Evolutionary conservation across 2,329 filamentous ascomycete species (phyloP).

Genomic region (Curvularia sp.): DNA sequence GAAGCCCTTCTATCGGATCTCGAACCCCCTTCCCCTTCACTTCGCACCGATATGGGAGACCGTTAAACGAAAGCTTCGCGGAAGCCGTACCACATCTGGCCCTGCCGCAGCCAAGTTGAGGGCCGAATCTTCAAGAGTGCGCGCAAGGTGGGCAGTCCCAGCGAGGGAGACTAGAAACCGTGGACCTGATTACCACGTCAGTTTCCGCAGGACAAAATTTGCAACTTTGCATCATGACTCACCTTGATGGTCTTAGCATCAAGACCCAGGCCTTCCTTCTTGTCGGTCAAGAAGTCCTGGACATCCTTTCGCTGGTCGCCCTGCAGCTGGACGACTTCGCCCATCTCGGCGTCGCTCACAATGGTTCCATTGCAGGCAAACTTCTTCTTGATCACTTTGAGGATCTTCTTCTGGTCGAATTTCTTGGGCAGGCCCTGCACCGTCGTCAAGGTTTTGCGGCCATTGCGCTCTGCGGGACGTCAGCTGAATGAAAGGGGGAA

Average conservation of each 20-base stretch:
- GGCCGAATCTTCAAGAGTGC: background rate
- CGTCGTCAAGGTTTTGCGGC: conserved; percentile 99
- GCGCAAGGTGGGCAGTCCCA: conserved; percentile 1
- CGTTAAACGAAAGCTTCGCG: conserved; percentile 1
- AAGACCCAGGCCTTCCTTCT: conserved; percentile 91
- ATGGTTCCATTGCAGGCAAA: conserved; percentile 99
- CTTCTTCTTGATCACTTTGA: conserved; percentile 99
- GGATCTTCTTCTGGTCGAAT: conserved; percentile 99
- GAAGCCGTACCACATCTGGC: conserved; percentile 8
- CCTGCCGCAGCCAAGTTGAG: conserved; percentile 3
- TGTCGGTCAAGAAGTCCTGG: conserved; percentile 95
- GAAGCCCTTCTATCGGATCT: conserved; percentile 7
- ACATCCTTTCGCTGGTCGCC: conserved; percentile 99
- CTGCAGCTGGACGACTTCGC: conserved; percentile 99
- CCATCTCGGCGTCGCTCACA: conserved; percentile 94
- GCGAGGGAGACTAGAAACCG: conserved; percentile 39
- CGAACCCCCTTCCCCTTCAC: background rate
- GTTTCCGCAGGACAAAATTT: conserved; percentile 4
- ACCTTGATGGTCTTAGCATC: conserved; percentile 98
- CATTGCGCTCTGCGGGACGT: conserved; percentile 88
- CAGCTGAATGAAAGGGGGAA: conserved; percentile 40
- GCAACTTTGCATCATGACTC: conserved; percentile 15
- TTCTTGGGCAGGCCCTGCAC: conserved; percentile 99
- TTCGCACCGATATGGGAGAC: conserved; percentile 8
- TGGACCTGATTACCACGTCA: conserved; percentile 36